Evolutionary conservation across 23 red algal species (phyloP).

Genomic region (Gracilaria gracilis): DNA sequence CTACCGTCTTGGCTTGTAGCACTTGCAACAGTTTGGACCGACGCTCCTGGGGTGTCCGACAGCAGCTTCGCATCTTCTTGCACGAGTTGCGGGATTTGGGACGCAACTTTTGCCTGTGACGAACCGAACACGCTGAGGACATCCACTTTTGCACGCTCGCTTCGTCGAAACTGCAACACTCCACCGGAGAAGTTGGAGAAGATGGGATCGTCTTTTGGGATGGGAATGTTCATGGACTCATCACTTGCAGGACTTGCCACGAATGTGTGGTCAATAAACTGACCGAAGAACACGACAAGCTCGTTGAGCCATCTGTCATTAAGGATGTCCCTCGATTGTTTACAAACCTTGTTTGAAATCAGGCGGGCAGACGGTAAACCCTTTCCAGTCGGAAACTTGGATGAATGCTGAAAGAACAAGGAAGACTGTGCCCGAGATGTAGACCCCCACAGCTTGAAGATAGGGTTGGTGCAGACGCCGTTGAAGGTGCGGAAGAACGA

Average conservation of each 20-base stretch:
- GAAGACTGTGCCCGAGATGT: slow-evolving; percentile 32
- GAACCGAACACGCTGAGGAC: slow-evolving; percentile 13
- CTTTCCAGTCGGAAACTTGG: slow-evolving; percentile 16
- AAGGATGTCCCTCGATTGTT: slow-evolving; percentile 4
- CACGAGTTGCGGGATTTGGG: neutral
- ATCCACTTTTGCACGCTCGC: slow-evolving; percentile 33
- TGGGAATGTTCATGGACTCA: slow-evolving; percentile 45
- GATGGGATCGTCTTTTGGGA: slow-evolving; percentile 64
- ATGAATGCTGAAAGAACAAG: neutral
- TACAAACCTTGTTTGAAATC: slow-evolving; percentile 67
- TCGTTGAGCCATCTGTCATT: slow-evolving; percentile 59
- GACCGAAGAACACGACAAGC: slow-evolving; percentile 60
- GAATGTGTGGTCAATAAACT: slow-evolving; percentile 76
- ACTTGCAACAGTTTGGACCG: neutral
- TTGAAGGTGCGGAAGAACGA: slow-evolving; percentile 26
- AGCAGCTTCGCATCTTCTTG: neutral
- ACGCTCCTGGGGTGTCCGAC: neutral
- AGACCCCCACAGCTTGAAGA: slow-evolving; percentile 29
- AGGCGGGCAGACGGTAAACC: slow-evolving; percentile 42
- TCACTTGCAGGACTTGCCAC: slow-evolving; percentile 44
- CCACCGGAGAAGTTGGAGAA: slow-evolving; percentile 60
- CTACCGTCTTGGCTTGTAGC: neutral
- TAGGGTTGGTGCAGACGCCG: slow-evolving; percentile 42
- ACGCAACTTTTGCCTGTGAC: neutral
- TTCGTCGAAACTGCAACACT: slow-evolving; percentile 30